Percentiles rank a stretch among this genome's conserved stretches.
Evolutionary conservation across 257 asterid genomes (phyloP).

Genomic region (Voacanga thouarsii): DNA sequence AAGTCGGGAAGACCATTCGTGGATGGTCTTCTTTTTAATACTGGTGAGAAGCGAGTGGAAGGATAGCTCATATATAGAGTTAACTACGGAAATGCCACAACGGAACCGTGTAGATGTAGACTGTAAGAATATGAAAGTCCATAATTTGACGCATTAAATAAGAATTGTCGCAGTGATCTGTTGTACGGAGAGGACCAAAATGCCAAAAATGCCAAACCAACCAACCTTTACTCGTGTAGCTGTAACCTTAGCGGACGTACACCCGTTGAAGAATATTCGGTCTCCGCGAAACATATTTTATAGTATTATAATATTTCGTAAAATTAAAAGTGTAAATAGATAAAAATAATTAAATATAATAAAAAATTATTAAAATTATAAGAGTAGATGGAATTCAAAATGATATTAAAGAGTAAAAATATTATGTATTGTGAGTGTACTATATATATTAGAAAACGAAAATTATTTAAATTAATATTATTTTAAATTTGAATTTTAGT

Average conservation of each 20-base stretch:
- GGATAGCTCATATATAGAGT: background rate
- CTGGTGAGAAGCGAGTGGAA: background rate
- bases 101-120: background rate
- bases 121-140: background rate
- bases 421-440: too few relatives aligned
- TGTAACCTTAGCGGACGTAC: background rate
- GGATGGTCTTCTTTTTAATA: background rate
- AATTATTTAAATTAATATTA: too few relatives aligned
- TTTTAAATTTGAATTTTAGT: too few relatives aligned
- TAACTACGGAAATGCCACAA: constrained; percentile 6
- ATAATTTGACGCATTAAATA: background rate
- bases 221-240: background rate
- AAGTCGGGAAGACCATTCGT: background rate
- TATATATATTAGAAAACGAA: too few relatives aligned
- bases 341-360: too few relatives aligned
- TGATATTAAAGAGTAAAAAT: too few relatives aligned
- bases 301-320: too few relatives aligned
- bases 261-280: background rate
- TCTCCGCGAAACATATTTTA: background rate
- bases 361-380: too few relatives aligned
- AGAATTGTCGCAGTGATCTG: background rate
- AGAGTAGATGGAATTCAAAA: too few relatives aligned
- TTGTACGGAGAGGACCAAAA: background rate
- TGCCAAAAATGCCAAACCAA: background rate
- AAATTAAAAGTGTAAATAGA: too few relatives aligned